Base-by-base conservation (phyloP, 2,329 filamentous ascomycete species). In the Myotisia sp. region DNA sequence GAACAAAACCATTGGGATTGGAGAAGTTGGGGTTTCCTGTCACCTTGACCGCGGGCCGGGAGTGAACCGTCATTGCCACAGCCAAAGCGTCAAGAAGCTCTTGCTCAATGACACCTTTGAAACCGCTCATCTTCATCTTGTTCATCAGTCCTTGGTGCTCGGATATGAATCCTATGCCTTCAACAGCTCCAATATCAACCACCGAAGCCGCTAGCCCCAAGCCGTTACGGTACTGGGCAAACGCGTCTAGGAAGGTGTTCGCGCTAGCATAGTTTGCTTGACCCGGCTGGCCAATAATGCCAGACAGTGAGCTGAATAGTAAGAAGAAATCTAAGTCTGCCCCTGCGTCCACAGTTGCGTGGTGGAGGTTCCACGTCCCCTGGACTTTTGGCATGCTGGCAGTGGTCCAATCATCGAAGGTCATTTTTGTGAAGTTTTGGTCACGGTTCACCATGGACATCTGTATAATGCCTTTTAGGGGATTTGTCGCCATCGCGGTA, bases 371-470 rank as follows among this genome's bases (percentile, higher is more conserved):
- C 46, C 45, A 48, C 1, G 53, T 47, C 1, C 42, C 47, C 2
- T 38, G 5, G 6, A 49, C 41, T 38, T 60, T 60, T 2, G 54
- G 48, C 23, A 39, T 34, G 1, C 51, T 36, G 1, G 48, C 49
- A 5, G 19, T 18, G 0, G 7, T 17, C 44, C 38, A 41, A 5
- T 35, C 27, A 5, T 17, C 12, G 9, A 18, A 24, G 6, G 3
- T 32, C 32, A 38, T 35, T 6, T 23, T 6, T 9, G 6, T 9
- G 28, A 38, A 34, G 16, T 6, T 13, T 5, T 21, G 6, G 21
- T 38, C 29, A 19, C 23, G 13, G 38, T 49, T 33, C 1, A 37
- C 37, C 37, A 42, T 42, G 5, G 40, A 16, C 5, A 31, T n/a
- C 6, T 40, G 38, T 2, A 42, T 12, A 7, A 42, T 30, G 20